Percentiles rank a stretch among this genome's conserved stretches.
These are phyloP conservation scores for Leccinum angustisporum DNA, from an alignment of 1,284 basidiomycete species.

Conservation along the genomic window DNA sequence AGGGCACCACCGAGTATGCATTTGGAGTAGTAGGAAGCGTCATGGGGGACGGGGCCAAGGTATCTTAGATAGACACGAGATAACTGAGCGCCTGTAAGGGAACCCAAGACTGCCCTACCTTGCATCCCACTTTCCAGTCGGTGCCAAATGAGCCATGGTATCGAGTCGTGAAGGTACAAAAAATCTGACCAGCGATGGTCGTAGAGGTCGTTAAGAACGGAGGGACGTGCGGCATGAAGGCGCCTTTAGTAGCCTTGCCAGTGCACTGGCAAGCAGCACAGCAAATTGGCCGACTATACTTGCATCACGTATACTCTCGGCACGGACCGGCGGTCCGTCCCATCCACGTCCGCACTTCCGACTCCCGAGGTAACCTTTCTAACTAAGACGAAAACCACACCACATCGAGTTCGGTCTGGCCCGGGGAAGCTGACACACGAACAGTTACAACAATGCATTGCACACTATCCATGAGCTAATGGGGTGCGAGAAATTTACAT, in stretches of 20 bases:
- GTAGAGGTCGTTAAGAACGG: conserved; percentile 8
- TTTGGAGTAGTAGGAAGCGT: conserved; percentile 72
- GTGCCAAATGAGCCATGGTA: conserved; percentile 32
- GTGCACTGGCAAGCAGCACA: too few relatives aligned
- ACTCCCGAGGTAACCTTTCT: too few relatives aligned
- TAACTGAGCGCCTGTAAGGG: conserved; percentile 35
- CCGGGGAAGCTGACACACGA: too few relatives aligned
- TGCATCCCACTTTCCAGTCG: conserved; percentile 66
- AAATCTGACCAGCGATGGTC: background rate
- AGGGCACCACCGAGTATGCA: conserved; percentile 88
- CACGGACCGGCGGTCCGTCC: too few relatives aligned
- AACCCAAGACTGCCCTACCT: conserved; percentile 41
- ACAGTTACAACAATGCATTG: too few relatives aligned
- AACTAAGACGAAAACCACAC: too few relatives aligned
- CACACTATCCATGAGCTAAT: too few relatives aligned
- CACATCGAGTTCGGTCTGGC: too few relatives aligned
- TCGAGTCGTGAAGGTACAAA: background rate
- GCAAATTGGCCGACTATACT: too few relatives aligned
- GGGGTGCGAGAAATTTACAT: too few relatives aligned
- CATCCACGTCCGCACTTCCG: too few relatives aligned
- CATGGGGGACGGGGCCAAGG: conserved; percentile 72
- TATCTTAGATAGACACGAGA: conserved; percentile 35
- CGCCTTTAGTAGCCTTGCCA: background rate
- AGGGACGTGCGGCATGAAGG: background rate
- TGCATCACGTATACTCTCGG: too few relatives aligned